Percentiles rank a stretch among this genome's conserved stretches.
These are phyloP conservation scores for Agrocybe chaxingu DNA, from an alignment of 768 basidiomycete species.

Conservation along the genomic window DNA sequence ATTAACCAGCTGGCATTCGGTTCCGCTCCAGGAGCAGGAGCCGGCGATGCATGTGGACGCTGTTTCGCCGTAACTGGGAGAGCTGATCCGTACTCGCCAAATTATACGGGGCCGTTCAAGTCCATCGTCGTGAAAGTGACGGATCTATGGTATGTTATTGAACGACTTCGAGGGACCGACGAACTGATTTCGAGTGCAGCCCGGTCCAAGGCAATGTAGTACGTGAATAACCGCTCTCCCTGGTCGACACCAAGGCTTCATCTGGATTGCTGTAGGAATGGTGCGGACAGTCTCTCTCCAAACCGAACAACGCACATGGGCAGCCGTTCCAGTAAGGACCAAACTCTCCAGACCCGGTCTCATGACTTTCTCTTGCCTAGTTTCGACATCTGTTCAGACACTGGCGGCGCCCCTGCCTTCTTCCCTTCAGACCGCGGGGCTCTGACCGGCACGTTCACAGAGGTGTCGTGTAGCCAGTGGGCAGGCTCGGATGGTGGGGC, in stretches of 20 bases:
- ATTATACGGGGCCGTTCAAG: slow-evolving; percentile 47
- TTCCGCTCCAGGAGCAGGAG: slow-evolving; percentile 41
- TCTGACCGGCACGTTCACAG: slow-evolving; percentile 47
- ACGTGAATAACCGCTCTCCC: not conserved
- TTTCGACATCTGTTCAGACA: slow-evolving; percentile 62
- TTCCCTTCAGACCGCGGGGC: slow-evolving; percentile 58
- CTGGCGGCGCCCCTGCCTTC: slow-evolving; percentile 47
- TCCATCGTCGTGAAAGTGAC: slow-evolving; percentile 53
- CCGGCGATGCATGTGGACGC: slow-evolving; percentile 61
- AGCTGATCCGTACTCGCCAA: slow-evolving; percentile 49
- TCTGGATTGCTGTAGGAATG: slow-evolving; percentile 30
- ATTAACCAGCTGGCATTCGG: slow-evolving; percentile 58
- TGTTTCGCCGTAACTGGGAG: slow-evolving; percentile 54
- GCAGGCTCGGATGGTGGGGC: slow-evolving; percentile 46
- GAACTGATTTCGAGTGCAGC: slow-evolving; percentile 18
- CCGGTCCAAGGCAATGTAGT: slow-evolving; percentile 45
- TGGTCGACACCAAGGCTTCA: not conserved
- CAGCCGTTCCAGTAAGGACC: slow-evolving; percentile 45
- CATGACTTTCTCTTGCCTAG: slow-evolving; percentile 23
- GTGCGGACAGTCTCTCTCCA: slow-evolving; percentile 48
- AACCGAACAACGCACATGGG: slow-evolving; percentile 39
- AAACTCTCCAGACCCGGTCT: not conserved
- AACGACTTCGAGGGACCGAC: not conserved
- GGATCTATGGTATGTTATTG: slow-evolving; percentile 32
- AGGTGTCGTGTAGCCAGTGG: slow-evolving; percentile 59